Evolutionary conservation across 768 basidiomycete genomes (phyloP), one percentile per base, ranked within the genome.

Genomic region (Phaffia tasmanica): DNA sequence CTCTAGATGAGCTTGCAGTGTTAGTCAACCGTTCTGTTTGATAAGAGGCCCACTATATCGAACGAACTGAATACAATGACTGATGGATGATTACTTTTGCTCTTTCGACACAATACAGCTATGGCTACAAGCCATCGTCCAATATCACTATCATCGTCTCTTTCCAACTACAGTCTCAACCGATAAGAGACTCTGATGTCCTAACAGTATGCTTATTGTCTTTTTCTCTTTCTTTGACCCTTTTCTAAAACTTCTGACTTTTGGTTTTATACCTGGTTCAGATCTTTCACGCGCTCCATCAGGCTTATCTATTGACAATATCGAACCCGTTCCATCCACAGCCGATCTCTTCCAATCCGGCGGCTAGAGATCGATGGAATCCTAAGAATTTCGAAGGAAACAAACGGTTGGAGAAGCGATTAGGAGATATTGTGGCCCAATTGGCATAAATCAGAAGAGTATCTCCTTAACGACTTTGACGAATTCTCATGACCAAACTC

Each of bases 241-340:
- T 35, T 27, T 62, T 55, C 23, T 21, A 29, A 46, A 30, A 18
- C 21, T 30, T 50, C 35, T 42, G 59, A 1, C 58, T 61, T 46
- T 48, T 0, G 8, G 3, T 56, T 30, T 32, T 50, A 2, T 18
- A 4, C 61, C 0, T 42, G 23, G 18, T 1, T 14, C 29, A 69
- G 67, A 69, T 69, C 62, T 57, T 69, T 42, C 67, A 69, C 30
- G 67, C 67, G 7, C 55, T 69, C 23, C 67, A 69, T 27, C 67
- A 57, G 32, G 62, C 67, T 19, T 69, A 69, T 48, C 55, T 69
- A 30, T 57, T 47, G 49, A 63, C 67, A 27, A 64, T 69, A 32
- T 63, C 67, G n/a, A 69, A 69, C 61, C 67, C 67, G 18, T 69
- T 69, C 47, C 58, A 59, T n/a, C 57, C 58, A 14, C 55, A 50